Conservation (phyloP, 345 rosid species). For the Pseudoturritis turrita region DNA sequence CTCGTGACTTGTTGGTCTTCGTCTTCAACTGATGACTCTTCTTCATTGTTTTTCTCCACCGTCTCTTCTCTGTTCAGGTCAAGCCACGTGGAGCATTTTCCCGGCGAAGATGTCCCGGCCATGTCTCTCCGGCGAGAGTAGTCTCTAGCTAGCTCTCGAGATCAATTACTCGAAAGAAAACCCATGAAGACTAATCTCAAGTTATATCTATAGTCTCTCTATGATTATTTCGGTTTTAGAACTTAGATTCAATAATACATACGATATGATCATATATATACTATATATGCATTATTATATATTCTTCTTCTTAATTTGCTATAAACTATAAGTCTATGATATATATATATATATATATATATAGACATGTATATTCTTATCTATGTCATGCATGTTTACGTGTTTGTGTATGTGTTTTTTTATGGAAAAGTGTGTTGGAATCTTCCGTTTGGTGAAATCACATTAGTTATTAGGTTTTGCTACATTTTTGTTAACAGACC, state of each 20-base stretch:
- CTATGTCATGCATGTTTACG: conserved; percentile 29
- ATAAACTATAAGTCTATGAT: conserved; percentile 26
- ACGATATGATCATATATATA: neutral
- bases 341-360: too few relatives aligned
- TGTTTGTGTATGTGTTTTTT: conserved; percentile 19
- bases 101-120: conserved; percentile 26
- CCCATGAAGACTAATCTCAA: neutral
- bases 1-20: conserved; percentile 21
- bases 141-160: neutral
- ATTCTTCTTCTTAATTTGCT: conserved; percentile 8
- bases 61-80: conserved; percentile 45
- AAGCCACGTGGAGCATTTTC: conserved; percentile 30
- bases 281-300: conserved; percentile 3
- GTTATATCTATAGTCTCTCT: conserved; percentile 1
- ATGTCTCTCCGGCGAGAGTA: conserved; percentile 1
- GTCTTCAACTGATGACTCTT: conserved; percentile 25
- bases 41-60: conserved; percentile 18
- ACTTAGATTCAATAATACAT: conserved; percentile 15
- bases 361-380: conserved; percentile 1
- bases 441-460: conserved; percentile 37
- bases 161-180: conserved; percentile 4
- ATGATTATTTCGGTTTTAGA: neutral
- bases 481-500: conserved; percentile 33
- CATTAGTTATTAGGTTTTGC: conserved; percentile 31
- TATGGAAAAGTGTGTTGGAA: conserved; percentile 33